These are phyloP conservation scores for Xylariomycetidae sp. DNA, from an alignment of 2,329 filamentous ascomycete genomes.

Conservation along the genomic window DNA sequence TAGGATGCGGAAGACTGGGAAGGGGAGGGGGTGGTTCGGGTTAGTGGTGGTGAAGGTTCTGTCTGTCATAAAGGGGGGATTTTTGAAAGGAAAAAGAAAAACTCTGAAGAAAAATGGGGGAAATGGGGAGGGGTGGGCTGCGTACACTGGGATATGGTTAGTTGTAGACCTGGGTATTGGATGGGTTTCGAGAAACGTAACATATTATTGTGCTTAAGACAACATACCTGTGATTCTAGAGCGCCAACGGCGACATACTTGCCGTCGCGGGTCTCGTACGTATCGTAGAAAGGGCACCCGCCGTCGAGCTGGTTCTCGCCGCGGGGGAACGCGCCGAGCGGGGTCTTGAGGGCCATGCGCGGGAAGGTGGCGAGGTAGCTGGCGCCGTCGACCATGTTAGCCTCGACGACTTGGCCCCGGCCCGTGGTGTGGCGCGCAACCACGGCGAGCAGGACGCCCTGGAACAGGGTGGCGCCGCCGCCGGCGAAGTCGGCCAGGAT, in stretches of 20 bases:
- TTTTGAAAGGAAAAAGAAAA: too few relatives aligned
- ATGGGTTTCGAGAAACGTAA: too few relatives aligned
- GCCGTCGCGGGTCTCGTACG: constrained; percentile 78
- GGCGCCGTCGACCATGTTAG: constrained; percentile 93
- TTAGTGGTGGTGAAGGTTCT: too few relatives aligned
- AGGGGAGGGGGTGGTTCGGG: too few relatives aligned
- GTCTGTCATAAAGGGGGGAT: too few relatives aligned
- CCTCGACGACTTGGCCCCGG: constrained; percentile 82
- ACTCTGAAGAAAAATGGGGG: too few relatives aligned
- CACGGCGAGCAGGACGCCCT: constrained; percentile 78
- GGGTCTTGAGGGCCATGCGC: constrained; percentile 59
- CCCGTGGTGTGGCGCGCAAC: constrained; percentile 60
- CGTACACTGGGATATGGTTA: too few relatives aligned
- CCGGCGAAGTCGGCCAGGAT: constrained; percentile 88
- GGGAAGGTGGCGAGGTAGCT: constrained; percentile 76
- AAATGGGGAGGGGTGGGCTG: too few relatives aligned
- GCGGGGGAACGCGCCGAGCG: constrained; percentile 57
- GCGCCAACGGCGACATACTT: constrained; percentile 85
- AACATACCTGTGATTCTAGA: constrained; percentile 82
- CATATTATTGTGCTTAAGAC: too few relatives aligned
- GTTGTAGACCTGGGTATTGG: too few relatives aligned
- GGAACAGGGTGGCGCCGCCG: constrained; percentile 75
- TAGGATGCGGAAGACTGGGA: constrained; percentile 68
- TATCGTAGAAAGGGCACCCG: constrained; percentile 83
- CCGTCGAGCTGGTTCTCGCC: constrained; percentile 79